Conservation (phyloP, 192 early-diverging fungal species). For the Backusella macrospora region DNA sequence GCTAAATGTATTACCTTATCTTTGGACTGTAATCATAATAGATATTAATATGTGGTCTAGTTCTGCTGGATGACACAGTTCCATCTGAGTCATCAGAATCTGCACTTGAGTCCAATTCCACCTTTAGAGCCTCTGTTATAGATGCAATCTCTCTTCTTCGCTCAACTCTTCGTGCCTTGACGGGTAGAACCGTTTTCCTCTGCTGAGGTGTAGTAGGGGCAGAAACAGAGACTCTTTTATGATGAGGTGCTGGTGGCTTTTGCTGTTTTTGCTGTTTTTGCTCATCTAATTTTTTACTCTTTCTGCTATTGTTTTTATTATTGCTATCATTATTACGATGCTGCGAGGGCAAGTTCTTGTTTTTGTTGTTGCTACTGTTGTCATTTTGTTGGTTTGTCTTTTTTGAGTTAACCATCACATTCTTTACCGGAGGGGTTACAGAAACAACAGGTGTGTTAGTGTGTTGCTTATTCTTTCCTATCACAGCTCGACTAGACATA, state of each 20-base stretch:
- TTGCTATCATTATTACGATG: neutral
- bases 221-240: neutral
- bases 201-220: constrained; percentile 28
- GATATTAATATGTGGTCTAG: neutral
- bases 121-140: constrained; percentile 40
- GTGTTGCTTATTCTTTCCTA: neutral
- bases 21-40: neutral
- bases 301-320: neutral
- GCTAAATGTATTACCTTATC: neutral
- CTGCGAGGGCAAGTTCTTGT: no score
- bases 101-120: constrained; percentile 34
- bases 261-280: neutral
- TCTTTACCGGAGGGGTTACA: neutral
- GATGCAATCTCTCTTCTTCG: constrained; percentile 49
- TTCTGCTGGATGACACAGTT: neutral
- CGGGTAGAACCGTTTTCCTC: constrained; percentile 28
- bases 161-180: constrained; percentile 49
- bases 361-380: neutral
- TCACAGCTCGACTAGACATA: constrained; percentile 13
- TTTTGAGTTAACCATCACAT: neutral
- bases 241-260: neutral
- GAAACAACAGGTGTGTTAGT: neutral
- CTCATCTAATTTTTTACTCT: neutral
- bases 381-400: neutral
- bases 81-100: constrained; percentile 46